Evolutionary conservation across 345 rosid genomes (phyloP), one percentile per base, ranked within the genome.

Genomic region (Pelargonium nanum): DNA sequence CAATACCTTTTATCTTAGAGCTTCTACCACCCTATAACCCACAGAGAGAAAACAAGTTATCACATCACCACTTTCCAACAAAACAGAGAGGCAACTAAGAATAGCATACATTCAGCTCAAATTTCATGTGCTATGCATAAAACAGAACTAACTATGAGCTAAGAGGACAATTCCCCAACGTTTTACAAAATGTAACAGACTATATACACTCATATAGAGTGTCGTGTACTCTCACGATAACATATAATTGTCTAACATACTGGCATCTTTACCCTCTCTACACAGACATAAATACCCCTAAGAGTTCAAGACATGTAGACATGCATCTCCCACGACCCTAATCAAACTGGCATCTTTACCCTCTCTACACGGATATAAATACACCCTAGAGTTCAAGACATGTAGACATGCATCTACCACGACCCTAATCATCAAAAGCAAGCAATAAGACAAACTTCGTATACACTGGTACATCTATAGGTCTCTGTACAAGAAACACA

Each of bases 1-100:
- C 81, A 60, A 10, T 72, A 6, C 22, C 72, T 81, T 80, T 86
- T 68, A 96, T 88, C 81, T 94, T 90, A 4, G 63, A 78, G 68
- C 70, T 59, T 65, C 75, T 68, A 69, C 70, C 74, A 57, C 63
- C 85, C 96, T 93, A 68, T 64, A 57, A 32, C 66, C 45, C 65
- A 22, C n/a, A 23, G 70, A 60, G 51, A 24, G 34, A 54, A 26
- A 23, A 32, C 30, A 63, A 21, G 8, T 17, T 1, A 23, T 26
- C 26, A 12, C n/a, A 22, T 12, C 1, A 19, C 51, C 23, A 58
- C 61, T 30, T 34, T 19, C 13, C 20, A 40, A 55, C 20, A 44
- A 19, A 55, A 1, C 51, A 30, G 9, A 53, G 1, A 9, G 22
- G 24, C 22, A 21, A 50, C 1, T 5, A 50, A 15, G 53, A 3